Evolutionary conservation across 306 rosid species (phyloP).

Genomic region (Fragaria ananassa): DNA sequence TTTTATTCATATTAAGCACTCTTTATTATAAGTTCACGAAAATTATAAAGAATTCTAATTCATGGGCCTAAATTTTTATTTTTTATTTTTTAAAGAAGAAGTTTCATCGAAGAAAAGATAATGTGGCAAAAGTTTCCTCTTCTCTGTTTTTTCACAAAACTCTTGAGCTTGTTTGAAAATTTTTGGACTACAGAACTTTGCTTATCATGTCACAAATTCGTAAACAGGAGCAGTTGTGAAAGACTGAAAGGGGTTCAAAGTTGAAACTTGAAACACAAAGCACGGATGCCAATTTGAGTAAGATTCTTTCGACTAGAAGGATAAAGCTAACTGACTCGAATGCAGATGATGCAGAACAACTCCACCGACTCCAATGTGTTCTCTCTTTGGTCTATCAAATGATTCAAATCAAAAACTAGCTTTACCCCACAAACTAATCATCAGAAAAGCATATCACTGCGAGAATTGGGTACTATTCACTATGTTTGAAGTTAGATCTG

Average conservation of each 20-base stretch:
- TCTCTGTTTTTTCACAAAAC: too few species aligned
- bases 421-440: background rate
- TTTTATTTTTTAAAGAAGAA: too few species aligned
- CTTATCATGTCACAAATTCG: too few species aligned
- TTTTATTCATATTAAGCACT: too few species aligned
- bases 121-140: too few species aligned
- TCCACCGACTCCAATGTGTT: background rate
- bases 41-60: too few species aligned
- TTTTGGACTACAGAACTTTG: too few species aligned
- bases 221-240: too few species aligned
- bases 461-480: background rate
- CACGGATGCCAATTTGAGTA: background rate
- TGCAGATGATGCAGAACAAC: background rate
- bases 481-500: background rate
- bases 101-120: too few species aligned
- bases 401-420: background rate
- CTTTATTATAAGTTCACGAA: too few species aligned
- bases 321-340: background rate
- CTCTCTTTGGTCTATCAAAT: background rate
- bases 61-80: too few species aligned
- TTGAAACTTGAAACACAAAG: background rate
- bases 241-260: background rate
- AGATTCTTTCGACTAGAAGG: background rate
- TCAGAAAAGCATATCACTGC: background rate
- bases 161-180: too few species aligned